Conservation (phyloP, 495 filamentous ascomycete species). For the Echria macrotheca region DNA sequence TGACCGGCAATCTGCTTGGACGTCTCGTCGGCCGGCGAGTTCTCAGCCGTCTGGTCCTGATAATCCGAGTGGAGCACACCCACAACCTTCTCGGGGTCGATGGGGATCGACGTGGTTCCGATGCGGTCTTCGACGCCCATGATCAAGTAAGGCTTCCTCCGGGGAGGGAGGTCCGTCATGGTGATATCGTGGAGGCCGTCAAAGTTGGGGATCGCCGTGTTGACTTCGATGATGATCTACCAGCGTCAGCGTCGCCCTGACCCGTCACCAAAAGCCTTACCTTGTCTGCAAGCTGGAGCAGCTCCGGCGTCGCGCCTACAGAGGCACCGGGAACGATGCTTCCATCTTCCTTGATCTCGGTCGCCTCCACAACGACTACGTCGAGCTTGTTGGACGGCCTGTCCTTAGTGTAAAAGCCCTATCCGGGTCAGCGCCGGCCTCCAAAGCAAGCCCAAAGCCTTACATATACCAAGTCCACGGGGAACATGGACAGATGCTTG, state of each 20-base stretch:
- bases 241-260: not conserved
- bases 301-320: conserved; percentile 79
- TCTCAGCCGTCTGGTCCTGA: conserved; percentile 73
- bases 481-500: conserved; percentile 91
- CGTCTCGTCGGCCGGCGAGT: conserved; percentile 66
- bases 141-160: conserved; percentile 80
- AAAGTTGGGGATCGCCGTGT: conserved; percentile 78
- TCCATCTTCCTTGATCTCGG: conserved; percentile 86
- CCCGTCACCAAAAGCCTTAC: conserved; percentile 22
- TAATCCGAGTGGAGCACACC: conserved; percentile 82
- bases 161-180: conserved; percentile 75
- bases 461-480: conserved; percentile 72
- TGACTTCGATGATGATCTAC: conserved; percentile 84
- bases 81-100: conserved; percentile 83
- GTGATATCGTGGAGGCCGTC: conserved; percentile 90
- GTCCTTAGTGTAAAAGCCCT: conserved; percentile 75
- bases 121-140: conserved; percentile 76
- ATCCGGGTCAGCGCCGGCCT: not conserved
- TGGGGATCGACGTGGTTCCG: conserved; percentile 75
- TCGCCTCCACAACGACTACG: conserved; percentile 80
- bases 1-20: conserved; percentile 71
- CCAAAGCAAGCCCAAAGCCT: not conserved
- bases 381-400: conserved; percentile 68
- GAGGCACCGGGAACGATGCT: conserved; percentile 85
- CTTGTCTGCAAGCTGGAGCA: conserved; percentile 86